phyloP scores from a whole-genome alignment of 306 rosid genomes.

The Arachis hypogaea region DNA sequence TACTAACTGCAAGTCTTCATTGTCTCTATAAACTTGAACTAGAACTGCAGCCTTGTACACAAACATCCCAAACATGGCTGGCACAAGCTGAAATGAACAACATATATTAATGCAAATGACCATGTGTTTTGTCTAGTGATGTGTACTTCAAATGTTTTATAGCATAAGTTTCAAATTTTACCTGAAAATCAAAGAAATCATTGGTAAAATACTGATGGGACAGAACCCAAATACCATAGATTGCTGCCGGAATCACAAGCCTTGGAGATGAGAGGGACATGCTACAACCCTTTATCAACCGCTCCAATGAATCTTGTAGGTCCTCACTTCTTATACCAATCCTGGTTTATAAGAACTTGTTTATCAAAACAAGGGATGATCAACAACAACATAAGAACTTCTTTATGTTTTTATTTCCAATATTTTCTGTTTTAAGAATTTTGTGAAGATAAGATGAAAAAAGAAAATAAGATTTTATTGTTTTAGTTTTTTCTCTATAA shows the following conservation, averaged over 20 bases:
- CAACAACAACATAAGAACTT: too few species aligned
- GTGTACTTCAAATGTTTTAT: neutral
- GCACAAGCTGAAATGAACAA: conserved; percentile 67
- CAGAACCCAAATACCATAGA: conserved; percentile 77
- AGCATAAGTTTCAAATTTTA: conserved; percentile 33
- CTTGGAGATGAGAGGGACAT: conserved; percentile 92
- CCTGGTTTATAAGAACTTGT: conserved; percentile 51
- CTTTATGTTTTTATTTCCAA: too few species aligned
- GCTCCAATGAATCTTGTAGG: conserved; percentile 72
- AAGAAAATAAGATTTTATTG: too few species aligned
- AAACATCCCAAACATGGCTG: conserved; percentile 94
- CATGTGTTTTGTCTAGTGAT: neutral
- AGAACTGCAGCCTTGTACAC: conserved; percentile 91
- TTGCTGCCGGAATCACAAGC: conserved; percentile 86
- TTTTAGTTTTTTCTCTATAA: too few species aligned
- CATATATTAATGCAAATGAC: conserved; percentile 21
- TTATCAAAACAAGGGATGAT: conserved; percentile 31
- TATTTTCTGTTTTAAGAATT: too few species aligned
- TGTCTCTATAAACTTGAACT: conserved; percentile 92
- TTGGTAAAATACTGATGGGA: conserved; percentile 62
- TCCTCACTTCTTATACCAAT: conserved; percentile 94
- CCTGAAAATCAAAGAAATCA: conserved; percentile 90
- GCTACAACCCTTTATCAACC: conserved; percentile 66
- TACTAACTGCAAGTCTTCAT: conserved; percentile 64
- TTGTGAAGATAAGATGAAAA: neutral